Evolutionary conservation across 139 green algal species (phyloP).

Genomic region (Diplosphaera chodatii): DNA sequence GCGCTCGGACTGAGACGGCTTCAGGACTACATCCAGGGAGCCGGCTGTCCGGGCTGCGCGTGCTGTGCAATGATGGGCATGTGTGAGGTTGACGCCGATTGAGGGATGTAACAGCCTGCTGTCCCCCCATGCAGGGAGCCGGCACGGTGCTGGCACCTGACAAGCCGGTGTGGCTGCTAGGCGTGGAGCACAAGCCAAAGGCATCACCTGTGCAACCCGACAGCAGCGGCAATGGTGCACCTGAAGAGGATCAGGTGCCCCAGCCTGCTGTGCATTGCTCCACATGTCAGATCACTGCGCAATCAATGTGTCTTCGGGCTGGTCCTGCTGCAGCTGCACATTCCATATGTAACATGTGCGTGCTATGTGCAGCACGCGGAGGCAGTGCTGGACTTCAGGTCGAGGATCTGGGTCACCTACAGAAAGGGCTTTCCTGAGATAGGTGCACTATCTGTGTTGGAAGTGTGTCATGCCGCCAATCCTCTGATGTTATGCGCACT

Average conservation of each 20-base stretch:
- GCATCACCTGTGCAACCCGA: too few species aligned
- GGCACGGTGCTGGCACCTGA: slow-evolving; percentile 10
- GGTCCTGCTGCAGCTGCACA: too few species aligned
- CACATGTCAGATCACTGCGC: too few species aligned
- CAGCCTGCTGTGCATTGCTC: too few species aligned
- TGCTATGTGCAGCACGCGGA: slow-evolving; percentile 26
- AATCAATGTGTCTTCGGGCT: too few species aligned
- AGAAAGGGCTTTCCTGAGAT: slow-evolving; percentile 41
- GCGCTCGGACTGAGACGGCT: slow-evolving; percentile 49
- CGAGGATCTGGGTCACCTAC: slow-evolving; percentile 60
- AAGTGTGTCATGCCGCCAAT: too few species aligned
- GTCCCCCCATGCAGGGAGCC: slow-evolving; percentile 18
- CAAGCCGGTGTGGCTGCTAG: slow-evolving; percentile 36
- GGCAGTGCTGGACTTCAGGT: slow-evolving; percentile 46
- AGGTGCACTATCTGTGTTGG: too few species aligned
- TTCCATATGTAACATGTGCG: too few species aligned
- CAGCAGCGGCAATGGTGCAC: neutral
- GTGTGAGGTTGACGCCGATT: neutral
- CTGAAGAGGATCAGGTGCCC: neutral
- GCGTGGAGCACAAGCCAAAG: slow-evolving; percentile 6
- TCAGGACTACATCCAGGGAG: slow-evolving; percentile 45
- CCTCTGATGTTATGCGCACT: too few species aligned
- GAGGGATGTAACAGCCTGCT: too few species aligned
- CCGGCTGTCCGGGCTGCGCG: neutral
- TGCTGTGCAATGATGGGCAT: neutral